Percentiles rank a stretch among this genome's conserved stretches.
Conservation (phyloP, 2,329 filamentous ascomycete species). For the Claviceps sp. region DNA sequence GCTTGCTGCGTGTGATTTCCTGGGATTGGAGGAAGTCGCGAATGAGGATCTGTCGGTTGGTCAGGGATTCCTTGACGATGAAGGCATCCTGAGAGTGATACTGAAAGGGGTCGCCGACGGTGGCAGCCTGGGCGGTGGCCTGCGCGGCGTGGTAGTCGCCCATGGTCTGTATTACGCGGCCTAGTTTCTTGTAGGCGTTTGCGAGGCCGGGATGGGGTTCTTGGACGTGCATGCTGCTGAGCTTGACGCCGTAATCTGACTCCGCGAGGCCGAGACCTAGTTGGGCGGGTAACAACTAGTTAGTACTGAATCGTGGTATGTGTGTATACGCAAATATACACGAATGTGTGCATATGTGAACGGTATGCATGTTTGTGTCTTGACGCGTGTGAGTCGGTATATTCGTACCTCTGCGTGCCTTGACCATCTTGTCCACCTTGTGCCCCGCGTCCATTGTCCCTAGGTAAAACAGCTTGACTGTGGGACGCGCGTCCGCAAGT, state of each 20-base stretch:
- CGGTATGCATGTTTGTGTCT: neutral
- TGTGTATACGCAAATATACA: neutral
- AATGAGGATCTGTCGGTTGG: slow-evolving; percentile 91
- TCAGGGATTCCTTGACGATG: slow-evolving; percentile 95
- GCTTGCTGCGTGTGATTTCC: slow-evolving; percentile 67
- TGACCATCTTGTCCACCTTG: slow-evolving; percentile 90
- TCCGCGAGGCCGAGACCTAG: slow-evolving; percentile 84
- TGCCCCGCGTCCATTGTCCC: slow-evolving; percentile 95
- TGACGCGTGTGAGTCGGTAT: neutral
- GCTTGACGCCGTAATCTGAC: slow-evolving; percentile 83
- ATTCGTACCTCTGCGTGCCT: slow-evolving; percentile 65
- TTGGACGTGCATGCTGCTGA: slow-evolving; percentile 75
- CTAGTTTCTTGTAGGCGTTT: slow-evolving; percentile 88
- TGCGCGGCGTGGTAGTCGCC: slow-evolving; percentile 95
- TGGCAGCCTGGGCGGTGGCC: slow-evolving; percentile 91
- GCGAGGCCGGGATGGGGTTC: slow-evolving; percentile 80
- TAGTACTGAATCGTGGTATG: neutral
- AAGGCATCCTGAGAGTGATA: slow-evolving; percentile 94
- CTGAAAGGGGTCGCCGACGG: slow-evolving; percentile 81
- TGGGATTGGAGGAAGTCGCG: slow-evolving; percentile 89
- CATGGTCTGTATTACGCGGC: slow-evolving; percentile 82
- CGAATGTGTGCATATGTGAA: neutral
- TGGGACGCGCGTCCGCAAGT: slow-evolving; percentile 73
- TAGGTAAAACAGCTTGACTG: slow-evolving; percentile 92
- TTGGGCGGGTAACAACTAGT: neutral